Base-by-base conservation (phyloP, 257 asterid species). In the Ocimum tenuiflorum region DNA sequence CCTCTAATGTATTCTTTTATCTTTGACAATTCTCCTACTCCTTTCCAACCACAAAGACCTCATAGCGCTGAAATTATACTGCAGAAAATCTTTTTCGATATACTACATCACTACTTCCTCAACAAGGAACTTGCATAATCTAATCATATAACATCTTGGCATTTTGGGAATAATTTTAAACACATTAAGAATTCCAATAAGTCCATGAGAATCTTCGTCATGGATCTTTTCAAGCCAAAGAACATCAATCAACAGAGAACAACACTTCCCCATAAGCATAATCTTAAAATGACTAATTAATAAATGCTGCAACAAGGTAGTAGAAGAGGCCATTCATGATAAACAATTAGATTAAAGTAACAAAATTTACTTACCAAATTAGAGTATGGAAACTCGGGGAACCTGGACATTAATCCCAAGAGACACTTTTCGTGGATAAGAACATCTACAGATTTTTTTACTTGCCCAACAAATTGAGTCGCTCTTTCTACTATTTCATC, bases 401-500 rank as follows among this genome's bases (percentile, higher is more conserved):
- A 85, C 64, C 81, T 89, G 74, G 71, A 57, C 86, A 83, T 83
- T 70, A 80, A 84, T 63, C 82, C 65, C 59, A 65, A 68, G 75
- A 88, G 95, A 66, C 72, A 63, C 51, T 77, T 60, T 69, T 63
- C 47, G 56, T 70, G 63, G 70, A 79, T 73, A 46, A 90, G 77
- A 77, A 79, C 60, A 71, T 72, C 27, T 46, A 81, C 70, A 63
- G 94, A 78, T 13, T 79, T 60, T 71, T 61, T 73, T 67, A 86
- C 79, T 73, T 67, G 89, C 71, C 23, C 31, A 60, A 87, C 82
- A 68, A 94, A 80, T 53, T 71, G 62, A 35, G 66, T 38, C 49
- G 87, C 87, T 57, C 79, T 80, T 65, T 85, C 79, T 63, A 80
- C 84, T 75, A 94, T 83, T 67, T 88, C 95, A 66, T 80, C 85